Evolutionary conservation across 2,329 filamentous ascomycete genomes (phyloP), one percentile per base, ranked within the genome.

Genomic region (Canariomyces notabilis): DNA sequence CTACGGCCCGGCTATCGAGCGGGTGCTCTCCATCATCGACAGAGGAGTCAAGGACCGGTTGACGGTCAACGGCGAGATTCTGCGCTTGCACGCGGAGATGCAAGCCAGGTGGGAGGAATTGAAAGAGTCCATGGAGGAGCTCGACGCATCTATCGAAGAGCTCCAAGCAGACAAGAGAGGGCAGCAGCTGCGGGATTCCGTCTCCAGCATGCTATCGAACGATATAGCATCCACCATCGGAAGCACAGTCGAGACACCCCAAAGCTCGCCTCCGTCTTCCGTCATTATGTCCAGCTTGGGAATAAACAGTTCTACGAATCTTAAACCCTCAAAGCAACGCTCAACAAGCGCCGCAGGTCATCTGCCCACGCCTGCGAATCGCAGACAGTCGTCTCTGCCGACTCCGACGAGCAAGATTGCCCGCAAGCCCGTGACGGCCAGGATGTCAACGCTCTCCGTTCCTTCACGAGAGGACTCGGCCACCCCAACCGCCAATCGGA

Each of bases 31-130:
- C 32, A 94, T 97, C 61, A 96, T 97, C 41, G 89, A 96, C 57
- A 91, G 89, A 62, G 93, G 93, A n/a, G 85, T 97, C 59, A 87
- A 87, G 62, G 89, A 97, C 61, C 82, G 93, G n/a, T 73, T 96
- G 40, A 97, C 93, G 0, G 89, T 97, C 45, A 97, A 98, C 61
- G 93, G 93, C 36, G 93, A 97, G 67, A 93, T 97, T 52, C 67
- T 97, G 21, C 81, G 89, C 36, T 73, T 97, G 23, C 85, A 95
- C 59, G 79, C 82, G 6, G 90, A 97, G 58, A 85, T 96, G 71
- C 83, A 89, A 59, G 75, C 80, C n/a, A 83, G 85, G 58, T 94
- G 90, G 80, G 79, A 84, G 54, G 77, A 79, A 4, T 70, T 96
- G 42, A 88, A 89, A 60, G 75, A 77, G 12, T 80, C 87, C 52